Evolutionary conservation across 495 filamentous ascomycete genomes (phyloP).

Genomic region (Delitschia confertaspora): DNA sequence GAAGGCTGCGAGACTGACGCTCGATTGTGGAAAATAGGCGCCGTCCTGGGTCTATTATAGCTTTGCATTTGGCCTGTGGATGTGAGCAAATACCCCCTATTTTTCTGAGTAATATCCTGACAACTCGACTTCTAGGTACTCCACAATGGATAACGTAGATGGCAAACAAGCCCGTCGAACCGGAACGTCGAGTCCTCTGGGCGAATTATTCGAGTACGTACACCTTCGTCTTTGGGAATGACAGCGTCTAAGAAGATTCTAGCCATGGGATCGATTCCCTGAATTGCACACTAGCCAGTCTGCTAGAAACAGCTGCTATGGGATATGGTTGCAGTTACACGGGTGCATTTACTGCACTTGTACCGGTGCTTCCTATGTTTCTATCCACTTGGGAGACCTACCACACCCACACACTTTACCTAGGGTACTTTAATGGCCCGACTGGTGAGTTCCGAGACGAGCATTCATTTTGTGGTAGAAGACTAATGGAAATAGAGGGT

Average conservation of each 20-base stretch:
- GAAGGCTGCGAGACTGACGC: slow-evolving; percentile 7
- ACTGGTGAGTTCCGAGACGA: slow-evolving; percentile 44
- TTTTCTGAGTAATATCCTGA: background rate
- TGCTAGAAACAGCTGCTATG: slow-evolving; percentile 85
- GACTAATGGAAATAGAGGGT: slow-evolving; percentile 51
- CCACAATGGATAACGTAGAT: slow-evolving; percentile 97
- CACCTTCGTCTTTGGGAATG: background rate
- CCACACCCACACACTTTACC: slow-evolving; percentile 94
- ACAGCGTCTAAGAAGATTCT: slow-evolving; percentile 31
- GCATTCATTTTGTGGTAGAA: background rate
- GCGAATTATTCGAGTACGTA: slow-evolving; percentile 85
- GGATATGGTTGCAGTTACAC: slow-evolving; percentile 71
- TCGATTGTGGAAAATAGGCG: slow-evolving; percentile 42
- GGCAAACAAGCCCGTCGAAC: slow-evolving; percentile 95
- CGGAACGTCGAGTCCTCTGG: slow-evolving; percentile 86
- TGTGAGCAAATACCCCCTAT: slow-evolving; percentile 42
- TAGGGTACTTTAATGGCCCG: slow-evolving; percentile 94
- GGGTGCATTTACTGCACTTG: slow-evolving; percentile 82
- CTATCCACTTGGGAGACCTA: slow-evolving; percentile 99
- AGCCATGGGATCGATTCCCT: slow-evolving; percentile 94
- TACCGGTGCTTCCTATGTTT: slow-evolving; percentile 94
- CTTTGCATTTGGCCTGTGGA: slow-evolving; percentile 89
- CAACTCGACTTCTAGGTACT: slow-evolving; percentile 52
- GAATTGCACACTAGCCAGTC: slow-evolving; percentile 86
- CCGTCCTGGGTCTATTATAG: slow-evolving; percentile 91